Base-by-base conservation (phyloP, 108 stramenopile genomes). In the Cyclostephanos invisitatus region DNA sequence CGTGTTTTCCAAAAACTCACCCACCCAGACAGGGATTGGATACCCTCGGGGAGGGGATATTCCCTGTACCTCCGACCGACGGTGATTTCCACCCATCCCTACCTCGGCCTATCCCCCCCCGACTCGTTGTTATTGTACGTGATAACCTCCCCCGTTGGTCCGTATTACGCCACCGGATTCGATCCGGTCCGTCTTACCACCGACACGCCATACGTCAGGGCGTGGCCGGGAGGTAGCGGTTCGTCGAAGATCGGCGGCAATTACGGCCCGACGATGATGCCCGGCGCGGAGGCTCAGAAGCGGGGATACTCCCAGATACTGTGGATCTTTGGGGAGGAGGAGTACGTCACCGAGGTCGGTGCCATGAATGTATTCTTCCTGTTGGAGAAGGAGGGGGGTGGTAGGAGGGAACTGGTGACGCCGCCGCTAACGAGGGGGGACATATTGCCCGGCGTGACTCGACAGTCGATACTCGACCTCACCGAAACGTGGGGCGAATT, bases 351-450 rank as follows among this genome's bases (percentile, higher is more conserved):
- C 2, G 98, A 99, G 75, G 97, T 97, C 8, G 98, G 98, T 25
- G 89, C 96, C 5, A 99, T 99, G 98, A 99, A 99, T 83, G 83
- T 99, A 25, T 98, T 99, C 78, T 91, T 97, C 68, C 68, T 92
- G 37, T 50, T 88, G 47, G 69, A 79, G 18, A 93, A 93, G 54
- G 73, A 28, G 22, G 22, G 10, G 22, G 78, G 71, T 54, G 73
- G 73, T 1, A 65, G 74, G 25, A 72, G 81, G 18, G 96, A 96
- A 70, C 82, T 98, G 24, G 90, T 96, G 15, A 98, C 98, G 0
- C 86, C 97, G n/a, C 91, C 98, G 9, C 83, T 98, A 36, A 84
- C 83, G 12, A 65, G 91, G 32, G 97, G 97, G 17, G 96, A 97
- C 77, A 98, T 98, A 61, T 82, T 96, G 2, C 91, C 98, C 11